A percentile compares a stretch with the other conserved stretches of the same genome.
These are phyloP conservation scores for Coprinellus aureogranulatus DNA, from an alignment of 768 basidiomycete species.

Conservation along the genomic window DNA sequence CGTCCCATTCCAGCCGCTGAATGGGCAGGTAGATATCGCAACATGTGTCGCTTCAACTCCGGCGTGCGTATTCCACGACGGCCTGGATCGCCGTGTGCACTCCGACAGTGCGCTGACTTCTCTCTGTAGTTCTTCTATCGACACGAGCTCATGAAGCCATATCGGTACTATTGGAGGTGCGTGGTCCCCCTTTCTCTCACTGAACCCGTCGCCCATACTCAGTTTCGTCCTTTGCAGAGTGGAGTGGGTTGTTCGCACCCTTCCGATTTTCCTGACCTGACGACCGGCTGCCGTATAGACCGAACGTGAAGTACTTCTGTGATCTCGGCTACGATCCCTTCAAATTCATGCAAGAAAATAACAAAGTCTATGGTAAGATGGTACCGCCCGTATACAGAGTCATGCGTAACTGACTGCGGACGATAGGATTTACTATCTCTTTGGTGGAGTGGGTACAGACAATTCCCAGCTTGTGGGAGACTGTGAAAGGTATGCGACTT, in stretches of 20 bases:
- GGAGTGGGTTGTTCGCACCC: slow-evolving; percentile 50
- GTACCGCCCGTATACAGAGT: too few species aligned
- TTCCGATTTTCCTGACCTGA: neutral
- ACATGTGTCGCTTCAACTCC: slow-evolving; percentile 96
- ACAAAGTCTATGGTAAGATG: slow-evolving; percentile 43
- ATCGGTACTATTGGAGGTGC: slow-evolving; percentile 80
- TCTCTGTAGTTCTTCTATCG: slow-evolving; percentile 71
- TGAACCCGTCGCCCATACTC: too few species aligned
- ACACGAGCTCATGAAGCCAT: slow-evolving; percentile 72
- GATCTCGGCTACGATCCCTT: slow-evolving; percentile 82
- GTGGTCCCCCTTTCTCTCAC: slow-evolving; percentile 10
- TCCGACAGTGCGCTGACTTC: neutral
- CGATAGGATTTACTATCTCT: slow-evolving; percentile 82
- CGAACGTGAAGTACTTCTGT: slow-evolving; percentile 73
- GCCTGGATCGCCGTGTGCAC: too few species aligned
- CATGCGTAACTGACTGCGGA: too few species aligned
- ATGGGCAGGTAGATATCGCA: slow-evolving; percentile 60
- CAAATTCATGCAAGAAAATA: slow-evolving; percentile 69
- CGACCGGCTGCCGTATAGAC: slow-evolving; percentile 38
- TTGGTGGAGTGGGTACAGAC: slow-evolving; percentile 77
- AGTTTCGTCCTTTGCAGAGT: slow-evolving; percentile 42
- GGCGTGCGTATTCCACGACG: slow-evolving; percentile 51
- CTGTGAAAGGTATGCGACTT: slow-evolving; percentile 54
- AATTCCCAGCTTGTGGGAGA: slow-evolving; percentile 77
- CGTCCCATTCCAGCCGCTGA: neutral